A percentile compares a stretch with the other conserved stretches of the same genome.
phyloP scores from a whole-genome alignment of 306 rosid species.

The Dalbergia oliveri region DNA sequence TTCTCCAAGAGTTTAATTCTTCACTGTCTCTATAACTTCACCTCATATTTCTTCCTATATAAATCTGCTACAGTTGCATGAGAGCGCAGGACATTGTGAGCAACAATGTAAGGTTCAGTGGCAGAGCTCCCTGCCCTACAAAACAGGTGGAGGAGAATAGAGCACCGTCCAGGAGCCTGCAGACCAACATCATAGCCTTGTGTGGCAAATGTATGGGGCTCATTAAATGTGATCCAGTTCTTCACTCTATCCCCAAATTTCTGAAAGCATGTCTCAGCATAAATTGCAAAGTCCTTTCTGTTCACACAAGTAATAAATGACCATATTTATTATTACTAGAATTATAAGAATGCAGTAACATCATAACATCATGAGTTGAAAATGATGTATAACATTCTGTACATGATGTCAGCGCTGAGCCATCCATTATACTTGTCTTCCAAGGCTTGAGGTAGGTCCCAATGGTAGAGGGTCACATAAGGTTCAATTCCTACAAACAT shows the following conservation, averaged over 20 bases:
- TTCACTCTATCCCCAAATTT: slow-evolving; percentile 96
- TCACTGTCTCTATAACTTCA: slow-evolving; percentile 27
- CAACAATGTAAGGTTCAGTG: slow-evolving; percentile 90
- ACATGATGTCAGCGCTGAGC: slow-evolving; percentile 84
- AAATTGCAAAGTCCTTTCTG: slow-evolving; percentile 80
- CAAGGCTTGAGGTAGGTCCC: slow-evolving; percentile 96
- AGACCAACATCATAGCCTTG: slow-evolving; percentile 94
- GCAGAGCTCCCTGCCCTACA: slow-evolving; percentile 85
- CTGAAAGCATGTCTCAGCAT: slow-evolving; percentile 86
- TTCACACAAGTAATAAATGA: slow-evolving; percentile 10
- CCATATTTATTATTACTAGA: not conserved
- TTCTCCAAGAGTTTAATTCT: not conserved
- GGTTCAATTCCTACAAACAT: slow-evolving; percentile 76
- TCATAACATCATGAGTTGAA: not conserved
- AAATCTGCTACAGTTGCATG: slow-evolving; percentile 71
- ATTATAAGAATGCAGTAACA: slow-evolving; percentile 17
- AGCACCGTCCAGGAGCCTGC: slow-evolving; percentile 92
- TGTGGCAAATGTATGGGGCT: slow-evolving; percentile 80
- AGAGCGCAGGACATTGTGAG: slow-evolving; percentile 77
- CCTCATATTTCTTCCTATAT: slow-evolving; percentile 81
- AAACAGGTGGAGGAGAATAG: slow-evolving; percentile 63
- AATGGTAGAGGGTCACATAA: slow-evolving; percentile 90
- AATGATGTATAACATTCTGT: slow-evolving; percentile 24
- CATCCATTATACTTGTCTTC: slow-evolving; percentile 89
- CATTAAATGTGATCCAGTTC: slow-evolving; percentile 95